These are phyloP conservation scores for Scheffersomyces stambukii DNA, from an alignment of 1,139 yeast species.

Conservation along the genomic window DNA sequence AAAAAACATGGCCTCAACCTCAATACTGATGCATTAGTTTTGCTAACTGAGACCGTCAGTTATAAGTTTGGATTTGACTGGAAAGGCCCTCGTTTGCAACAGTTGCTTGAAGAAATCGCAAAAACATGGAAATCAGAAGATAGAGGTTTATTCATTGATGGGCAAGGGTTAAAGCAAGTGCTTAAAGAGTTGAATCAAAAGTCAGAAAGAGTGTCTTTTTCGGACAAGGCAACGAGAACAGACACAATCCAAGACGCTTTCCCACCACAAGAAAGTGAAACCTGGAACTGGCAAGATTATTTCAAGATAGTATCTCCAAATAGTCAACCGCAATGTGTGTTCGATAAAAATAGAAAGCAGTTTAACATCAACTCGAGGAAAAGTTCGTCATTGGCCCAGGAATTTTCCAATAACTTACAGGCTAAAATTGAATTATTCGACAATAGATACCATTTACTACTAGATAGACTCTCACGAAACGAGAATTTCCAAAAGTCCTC, in stretches of 20 bases:
- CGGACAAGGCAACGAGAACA: conserved; percentile 20
- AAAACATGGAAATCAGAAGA: conserved; percentile 84
- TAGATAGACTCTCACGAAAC: conserved; percentile 71
- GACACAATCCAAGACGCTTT: conserved; percentile 31
- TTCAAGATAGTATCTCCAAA: conserved; percentile 63
- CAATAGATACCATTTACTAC: conserved; percentile 53
- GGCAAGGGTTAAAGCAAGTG: conserved; percentile 60
- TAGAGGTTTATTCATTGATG: conserved; percentile 80
- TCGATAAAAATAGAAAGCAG: conserved; percentile 63
- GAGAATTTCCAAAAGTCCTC: conserved; percentile 62
- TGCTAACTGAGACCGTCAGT: conserved; percentile 71
- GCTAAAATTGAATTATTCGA: conserved; percentile 25
- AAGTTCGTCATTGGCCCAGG: conserved; percentile 10
- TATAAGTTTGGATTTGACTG: conserved; percentile 79
- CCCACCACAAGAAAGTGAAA: conserved; percentile 17
- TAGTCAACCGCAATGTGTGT: conserved; percentile 62
- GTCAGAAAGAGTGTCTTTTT: conserved; percentile 8
- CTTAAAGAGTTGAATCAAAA: conserved; percentile 40
- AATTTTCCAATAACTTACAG: conserved; percentile 17
- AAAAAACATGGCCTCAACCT: conserved; percentile 90
- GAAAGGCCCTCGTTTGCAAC: conserved; percentile 66
- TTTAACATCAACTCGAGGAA: conserved; percentile 36
- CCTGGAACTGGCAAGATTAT: conserved; percentile 66
- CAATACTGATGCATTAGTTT: conserved; percentile 76
- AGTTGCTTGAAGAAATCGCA: conserved; percentile 76